phyloP scores from a whole-genome alignment of 2,329 filamentous ascomycete genomes.

The Cercospora sesami region DNA sequence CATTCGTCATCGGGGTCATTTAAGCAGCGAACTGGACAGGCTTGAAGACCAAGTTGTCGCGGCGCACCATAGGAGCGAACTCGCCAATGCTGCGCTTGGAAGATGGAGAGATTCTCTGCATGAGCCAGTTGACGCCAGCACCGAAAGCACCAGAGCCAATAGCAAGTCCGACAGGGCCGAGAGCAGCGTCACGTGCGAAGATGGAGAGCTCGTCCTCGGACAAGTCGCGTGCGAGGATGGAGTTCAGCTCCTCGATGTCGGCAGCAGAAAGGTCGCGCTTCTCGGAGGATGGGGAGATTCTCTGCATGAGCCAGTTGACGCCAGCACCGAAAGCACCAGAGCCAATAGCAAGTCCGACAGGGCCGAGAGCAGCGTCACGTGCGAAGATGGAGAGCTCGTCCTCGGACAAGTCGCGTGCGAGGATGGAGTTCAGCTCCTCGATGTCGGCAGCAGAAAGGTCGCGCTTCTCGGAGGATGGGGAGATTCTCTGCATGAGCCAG shows the following conservation, averaged over 20 bases:
- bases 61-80: not conserved
- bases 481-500: too few relatives aligned
- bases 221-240: not conserved
- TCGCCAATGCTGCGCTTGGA: not conserved
- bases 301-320: too few relatives aligned
- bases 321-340: too few relatives aligned
- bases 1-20: not conserved
- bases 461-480: not conserved
- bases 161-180: not conserved
- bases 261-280: not conserved
- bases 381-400: too few relatives aligned
- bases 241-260: not conserved
- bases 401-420: not conserved
- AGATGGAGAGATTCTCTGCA: not conserved
- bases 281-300: not conserved
- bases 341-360: not conserved
- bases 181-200: not conserved
- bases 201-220: not conserved
- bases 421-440: not conserved
- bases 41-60: not conserved
- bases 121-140: not conserved
- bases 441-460: not conserved
- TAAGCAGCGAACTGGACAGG: not conserved
- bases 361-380: not conserved
- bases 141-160: not conserved